Base-by-base conservation (phyloP, 495 filamentous ascomycete genomes). In the Tuber brumale region DNA sequence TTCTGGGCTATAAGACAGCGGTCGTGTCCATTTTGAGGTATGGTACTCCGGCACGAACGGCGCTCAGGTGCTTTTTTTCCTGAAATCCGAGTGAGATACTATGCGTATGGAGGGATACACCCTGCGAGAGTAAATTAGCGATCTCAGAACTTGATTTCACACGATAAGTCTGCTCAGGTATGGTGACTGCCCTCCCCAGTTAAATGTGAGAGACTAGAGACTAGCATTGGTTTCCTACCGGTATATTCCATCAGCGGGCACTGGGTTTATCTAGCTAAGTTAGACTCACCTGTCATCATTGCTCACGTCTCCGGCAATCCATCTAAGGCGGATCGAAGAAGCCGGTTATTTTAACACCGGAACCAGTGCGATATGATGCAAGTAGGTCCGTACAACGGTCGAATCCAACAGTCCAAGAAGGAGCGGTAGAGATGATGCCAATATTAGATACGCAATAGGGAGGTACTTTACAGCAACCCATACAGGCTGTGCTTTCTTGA, bases 51-150 rank as follows among this genome's bases (percentile, higher is more conserved):
- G 57, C 27, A 66, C 27, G 27, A 61, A 61, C 51, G 51, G n/a
- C 51, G 8, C 48, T 19, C 14, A 14, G 57, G 27, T 66, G 0
- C 31, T 31, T 35, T 66, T 66, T 35, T 35, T 35, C 57, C 16
- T 66, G 57, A 66, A 66, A 66, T 66, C 57, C 57, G 57, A 66
- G 57, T 35, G 57, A 66, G 27, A 66, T 66, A 66, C 31, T 66
- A 35, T 35, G 57, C 57, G 14, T 66, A 66, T 66, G 27, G 57
- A 66, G 57, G 57, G 57, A 61, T 35, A 66, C 57, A 27, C 57
- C 57, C 57, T 66, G 57, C 27, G 27, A 27, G 21, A 66, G 57
- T 35, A 66, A 66, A 66, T 66, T 66, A 66, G 10, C 57, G 10
- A 66, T 35, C 19, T 8, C 14, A 19, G 27, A 66, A 35, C 57